Evolutionary conservation across 768 basidiomycete species (phyloP), one percentile per base, ranked within the genome.

Genomic region (Boletales sp.): DNA sequence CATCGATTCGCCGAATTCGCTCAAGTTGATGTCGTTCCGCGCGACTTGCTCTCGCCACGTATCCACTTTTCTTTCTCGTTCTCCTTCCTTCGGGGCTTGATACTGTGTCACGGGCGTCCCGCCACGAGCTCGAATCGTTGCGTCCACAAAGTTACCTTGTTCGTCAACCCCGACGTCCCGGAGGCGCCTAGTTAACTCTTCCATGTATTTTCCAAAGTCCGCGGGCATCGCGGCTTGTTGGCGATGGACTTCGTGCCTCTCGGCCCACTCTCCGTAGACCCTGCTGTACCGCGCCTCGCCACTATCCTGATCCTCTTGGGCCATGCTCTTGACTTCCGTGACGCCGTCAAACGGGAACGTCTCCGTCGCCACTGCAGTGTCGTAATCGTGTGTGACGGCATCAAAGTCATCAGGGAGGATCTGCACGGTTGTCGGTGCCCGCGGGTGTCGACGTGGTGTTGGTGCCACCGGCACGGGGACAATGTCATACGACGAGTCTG

Each of bases 11-110:
- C 65, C 66, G 28, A 59, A 57, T 21, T 67, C 67, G 35, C 55
- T 51, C 39, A 31, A 34, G 37, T n/a, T 48, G 19, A 47, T 42
- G 31, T 60, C 67, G 46, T 75, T 72, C 46, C 70, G 64, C 5
- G 75, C 74, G 0, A 79, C 77, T 39, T 78, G 75, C 57, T 82
- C 77, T 32, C 80, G 68, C 82, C 82, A 84, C 9, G 72, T 73
- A 19, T 71, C 75, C 47, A 84, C 76, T 41, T 77, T 79, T 6
- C 55, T 55, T 19, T 50, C 63, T 14, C 44, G 53, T 17, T 36
- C 60, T 11, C 45, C 49, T 49, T 55, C 51, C 63, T 55, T 48
- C 55, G 31, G 50, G 3, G 49, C 35, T 21, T 51, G 52, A 25
- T 53, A 21, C 32, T 45, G 48, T 28, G 35, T 50, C 40, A 53